These are phyloP conservation scores for Pythium coloratum DNA, from an alignment of 352 stramenopile genomes.

Conservation along the genomic window DNA sequence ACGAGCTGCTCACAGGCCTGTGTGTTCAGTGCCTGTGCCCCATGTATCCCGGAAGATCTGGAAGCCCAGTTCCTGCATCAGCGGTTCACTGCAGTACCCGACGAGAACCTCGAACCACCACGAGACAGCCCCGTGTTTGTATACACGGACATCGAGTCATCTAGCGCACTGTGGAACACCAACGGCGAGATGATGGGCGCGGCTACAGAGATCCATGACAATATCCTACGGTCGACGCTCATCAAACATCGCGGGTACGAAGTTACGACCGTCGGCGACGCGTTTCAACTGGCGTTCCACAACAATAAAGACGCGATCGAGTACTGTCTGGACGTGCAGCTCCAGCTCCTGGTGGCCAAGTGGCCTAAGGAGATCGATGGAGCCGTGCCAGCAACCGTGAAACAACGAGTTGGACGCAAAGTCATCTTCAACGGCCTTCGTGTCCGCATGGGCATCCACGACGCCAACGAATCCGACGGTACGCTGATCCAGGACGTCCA, in stretches of 20 bases:
- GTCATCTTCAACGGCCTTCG: constrained; percentile 31
- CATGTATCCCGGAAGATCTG: constrained; percentile 21
- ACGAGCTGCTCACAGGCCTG: constrained; percentile 23
- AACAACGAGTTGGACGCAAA: constrained; percentile 20
- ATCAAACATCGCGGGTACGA: constrained; percentile 67
- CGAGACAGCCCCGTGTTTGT: constrained; percentile 32
- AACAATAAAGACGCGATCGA: constrained; percentile 59
- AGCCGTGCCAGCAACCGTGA: constrained; percentile 46
- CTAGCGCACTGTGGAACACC: constrained; percentile 13
- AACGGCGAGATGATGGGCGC: constrained; percentile 36
- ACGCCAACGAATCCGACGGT: neutral
- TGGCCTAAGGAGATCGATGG: constrained; percentile 65
- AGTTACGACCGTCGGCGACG: constrained; percentile 68
- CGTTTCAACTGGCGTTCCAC: constrained; percentile 74
- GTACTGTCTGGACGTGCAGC: constrained; percentile 24
- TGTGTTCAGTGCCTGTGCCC: constrained; percentile 12
- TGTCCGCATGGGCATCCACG: constrained; percentile 38
- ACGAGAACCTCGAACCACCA: constrained; percentile 7
- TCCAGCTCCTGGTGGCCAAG: constrained; percentile 35
- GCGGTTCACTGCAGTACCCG: neutral
- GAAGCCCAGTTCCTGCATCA: constrained; percentile 16
- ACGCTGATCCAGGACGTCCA: constrained; percentile 18
- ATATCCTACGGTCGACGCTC: constrained; percentile 31
- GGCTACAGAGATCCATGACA: constrained; percentile 34
- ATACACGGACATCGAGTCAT: constrained; percentile 29